A percentile compares a stretch with the other conserved stretches of the same genome.
phyloP scores from a whole-genome alignment of 441 rosid species.

The Geranium incanum region DNA sequence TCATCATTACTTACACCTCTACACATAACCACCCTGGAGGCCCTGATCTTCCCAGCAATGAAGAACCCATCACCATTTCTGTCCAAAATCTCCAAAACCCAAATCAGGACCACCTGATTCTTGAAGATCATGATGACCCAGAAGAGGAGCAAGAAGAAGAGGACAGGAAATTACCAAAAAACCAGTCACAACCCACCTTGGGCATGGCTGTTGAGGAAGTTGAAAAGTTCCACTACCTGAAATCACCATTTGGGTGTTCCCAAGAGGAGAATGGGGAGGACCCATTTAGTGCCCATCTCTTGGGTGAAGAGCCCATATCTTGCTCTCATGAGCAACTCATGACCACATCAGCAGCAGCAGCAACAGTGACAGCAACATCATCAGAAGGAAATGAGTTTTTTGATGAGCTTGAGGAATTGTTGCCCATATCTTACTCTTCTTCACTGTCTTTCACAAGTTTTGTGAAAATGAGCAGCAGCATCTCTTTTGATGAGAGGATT shows the following conservation, averaged over 20 bases:
- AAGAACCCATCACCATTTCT: slow-evolving; percentile 11
- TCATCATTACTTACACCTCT: slow-evolving; percentile 58
- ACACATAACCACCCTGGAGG: slow-evolving; percentile 52
- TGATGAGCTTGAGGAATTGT: slow-evolving; percentile 57
- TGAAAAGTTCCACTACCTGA: slow-evolving; percentile 40
- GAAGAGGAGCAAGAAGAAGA: slow-evolving; percentile 20
- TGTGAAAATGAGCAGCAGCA: slow-evolving; percentile 33
- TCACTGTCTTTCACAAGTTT: slow-evolving; percentile 35
- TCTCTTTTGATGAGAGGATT: slow-evolving; percentile 51
- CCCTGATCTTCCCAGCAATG: slow-evolving; percentile 24
- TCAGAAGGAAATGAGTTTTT: slow-evolving; percentile 57
- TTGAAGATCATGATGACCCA: slow-evolving; percentile 8
- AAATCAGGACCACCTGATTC: neutral
- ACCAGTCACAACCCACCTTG: slow-evolving; percentile 7
- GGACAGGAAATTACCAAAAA: neutral
- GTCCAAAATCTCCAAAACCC: slow-evolving; percentile 15
- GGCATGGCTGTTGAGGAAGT: slow-evolving; percentile 19
- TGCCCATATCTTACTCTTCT: slow-evolving; percentile 32
- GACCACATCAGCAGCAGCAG: neutral
- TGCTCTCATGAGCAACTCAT: slow-evolving; percentile 26
- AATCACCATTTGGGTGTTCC: slow-evolving; percentile 30
- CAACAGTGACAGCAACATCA: slow-evolving; percentile 21
- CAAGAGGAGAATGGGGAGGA: slow-evolving; percentile 28
- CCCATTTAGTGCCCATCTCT: slow-evolving; percentile 24
- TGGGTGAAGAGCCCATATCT: slow-evolving; percentile 43